Conservation (phyloP, 2,329 filamentous ascomycete species). For the Penicillium thymicola region DNA sequence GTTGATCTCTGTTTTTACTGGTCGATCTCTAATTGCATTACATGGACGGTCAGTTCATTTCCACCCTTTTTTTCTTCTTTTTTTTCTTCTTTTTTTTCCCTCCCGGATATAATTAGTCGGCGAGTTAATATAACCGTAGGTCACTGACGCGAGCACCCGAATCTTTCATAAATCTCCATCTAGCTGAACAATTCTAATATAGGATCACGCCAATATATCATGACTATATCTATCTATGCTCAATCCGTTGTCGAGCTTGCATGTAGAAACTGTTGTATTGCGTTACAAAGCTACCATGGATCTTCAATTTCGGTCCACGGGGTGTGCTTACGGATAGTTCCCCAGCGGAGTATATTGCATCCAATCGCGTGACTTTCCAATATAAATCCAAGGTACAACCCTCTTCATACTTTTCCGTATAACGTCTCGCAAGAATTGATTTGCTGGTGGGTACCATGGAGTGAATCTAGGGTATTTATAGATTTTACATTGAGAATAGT, state of each 20-base stretch:
- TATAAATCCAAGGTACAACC: not conserved
- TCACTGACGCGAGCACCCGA: not conserved
- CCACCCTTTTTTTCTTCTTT: not conserved
- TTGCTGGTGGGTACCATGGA: not conserved
- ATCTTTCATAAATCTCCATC: not conserved
- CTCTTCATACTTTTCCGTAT: not conserved
- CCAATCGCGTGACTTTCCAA: not conserved
- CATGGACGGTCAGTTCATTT: not conserved
- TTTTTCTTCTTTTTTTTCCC: not conserved
- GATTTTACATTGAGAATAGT: too few species aligned
- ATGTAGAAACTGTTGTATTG: not conserved
- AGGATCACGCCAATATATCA: too few species aligned
- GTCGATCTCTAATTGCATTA: not conserved
- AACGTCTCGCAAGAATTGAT: not conserved
- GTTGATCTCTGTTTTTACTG: not conserved
- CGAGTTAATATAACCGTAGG: not conserved
- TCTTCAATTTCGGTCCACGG: not conserved
- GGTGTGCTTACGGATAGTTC: not conserved
- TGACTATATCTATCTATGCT: not conserved
- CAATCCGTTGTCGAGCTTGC: not conserved
- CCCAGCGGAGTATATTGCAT: slow-evolving; percentile 2
- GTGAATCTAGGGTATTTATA: not conserved
- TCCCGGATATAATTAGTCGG: not conserved
- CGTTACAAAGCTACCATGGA: not conserved
- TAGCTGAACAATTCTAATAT: not conserved